A percentile compares a stretch with the other conserved stretches of the same genome.
Evolutionary conservation across 176 grass and related monocot genomes (phyloP).

Genomic region (Thinopyrum elongatum): DNA sequence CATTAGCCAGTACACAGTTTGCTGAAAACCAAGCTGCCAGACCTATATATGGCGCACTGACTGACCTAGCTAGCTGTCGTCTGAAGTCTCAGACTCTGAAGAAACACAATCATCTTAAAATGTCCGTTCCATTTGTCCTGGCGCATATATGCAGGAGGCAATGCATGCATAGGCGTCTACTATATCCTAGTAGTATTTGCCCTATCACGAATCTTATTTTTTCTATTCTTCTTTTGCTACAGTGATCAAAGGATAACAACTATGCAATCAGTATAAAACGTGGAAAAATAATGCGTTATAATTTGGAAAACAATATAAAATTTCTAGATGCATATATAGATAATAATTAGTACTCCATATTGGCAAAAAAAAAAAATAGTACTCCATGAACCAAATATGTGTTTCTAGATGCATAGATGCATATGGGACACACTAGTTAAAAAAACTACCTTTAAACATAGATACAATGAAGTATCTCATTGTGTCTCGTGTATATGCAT

Average conservation of each 20-base stretch:
- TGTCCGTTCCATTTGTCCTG: constrained; percentile 4
- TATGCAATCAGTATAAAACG: neutral
- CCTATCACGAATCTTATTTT: neutral
- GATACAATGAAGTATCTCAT: neutral
- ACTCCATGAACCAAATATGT: neutral
- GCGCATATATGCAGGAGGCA: neutral
- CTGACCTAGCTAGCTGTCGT: neutral
- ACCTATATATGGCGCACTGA: constrained; percentile 18
- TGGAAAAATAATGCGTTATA: neutral
- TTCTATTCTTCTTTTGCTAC: neutral
- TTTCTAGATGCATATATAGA: no score
- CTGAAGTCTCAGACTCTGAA: neutral
- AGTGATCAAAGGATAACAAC: neutral
- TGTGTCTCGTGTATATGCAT: neutral
- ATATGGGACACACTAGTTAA: neutral
- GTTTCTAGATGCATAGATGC: no score
- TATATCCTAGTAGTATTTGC: neutral
- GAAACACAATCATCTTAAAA: constrained; percentile 6
- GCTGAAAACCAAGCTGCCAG: constrained; percentile 17
- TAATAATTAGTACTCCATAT: neutral
- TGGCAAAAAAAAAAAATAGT: no score
- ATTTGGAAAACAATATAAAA: no score
- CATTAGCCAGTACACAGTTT: neutral
- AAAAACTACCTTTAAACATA: neutral
- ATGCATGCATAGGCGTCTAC: neutral